Evolutionary conservation across 345 rosid species (phyloP).

Genomic region (Acer negundo): DNA sequence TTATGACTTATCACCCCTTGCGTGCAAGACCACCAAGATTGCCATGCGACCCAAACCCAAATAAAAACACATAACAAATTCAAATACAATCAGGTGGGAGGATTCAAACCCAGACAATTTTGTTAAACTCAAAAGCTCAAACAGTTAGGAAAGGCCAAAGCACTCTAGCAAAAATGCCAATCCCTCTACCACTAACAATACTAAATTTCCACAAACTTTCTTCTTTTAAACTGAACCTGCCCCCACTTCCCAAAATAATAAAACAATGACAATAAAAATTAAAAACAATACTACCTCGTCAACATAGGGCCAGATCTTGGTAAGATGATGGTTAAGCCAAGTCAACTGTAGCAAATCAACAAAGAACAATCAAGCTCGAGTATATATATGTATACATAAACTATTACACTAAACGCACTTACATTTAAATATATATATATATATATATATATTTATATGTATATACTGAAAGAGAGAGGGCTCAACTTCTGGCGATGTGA

Average conservation of each 20-base stretch:
- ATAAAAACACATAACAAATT: no score
- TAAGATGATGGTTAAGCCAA: conserved; percentile 88
- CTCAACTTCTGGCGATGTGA: conserved; percentile 89
- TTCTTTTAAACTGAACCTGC: neutral
- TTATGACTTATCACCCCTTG: no score
- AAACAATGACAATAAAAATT: conserved; percentile 8
- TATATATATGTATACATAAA: neutral
- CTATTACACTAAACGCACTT: no score
- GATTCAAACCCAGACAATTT: no score
- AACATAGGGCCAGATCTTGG: conserved; percentile 98
- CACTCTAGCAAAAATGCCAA: neutral
- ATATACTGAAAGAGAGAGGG: neutral
- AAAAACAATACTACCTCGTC: conserved; percentile 47
- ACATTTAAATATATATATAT: no score
- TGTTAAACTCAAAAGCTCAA: no score
- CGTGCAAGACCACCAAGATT: no score
- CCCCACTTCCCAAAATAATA: neutral
- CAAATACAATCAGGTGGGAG: no score
- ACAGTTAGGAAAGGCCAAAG: no score
- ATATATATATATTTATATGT: neutral
- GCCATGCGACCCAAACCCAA: no score
- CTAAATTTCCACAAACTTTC: neutral
- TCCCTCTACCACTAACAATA: neutral
- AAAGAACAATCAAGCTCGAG: conserved; percentile 26
- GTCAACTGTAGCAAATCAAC: conserved; percentile 55